Evolutionary conservation across 345 rosid species (phyloP).

Genomic region (Orychophragmus violaceus): DNA sequence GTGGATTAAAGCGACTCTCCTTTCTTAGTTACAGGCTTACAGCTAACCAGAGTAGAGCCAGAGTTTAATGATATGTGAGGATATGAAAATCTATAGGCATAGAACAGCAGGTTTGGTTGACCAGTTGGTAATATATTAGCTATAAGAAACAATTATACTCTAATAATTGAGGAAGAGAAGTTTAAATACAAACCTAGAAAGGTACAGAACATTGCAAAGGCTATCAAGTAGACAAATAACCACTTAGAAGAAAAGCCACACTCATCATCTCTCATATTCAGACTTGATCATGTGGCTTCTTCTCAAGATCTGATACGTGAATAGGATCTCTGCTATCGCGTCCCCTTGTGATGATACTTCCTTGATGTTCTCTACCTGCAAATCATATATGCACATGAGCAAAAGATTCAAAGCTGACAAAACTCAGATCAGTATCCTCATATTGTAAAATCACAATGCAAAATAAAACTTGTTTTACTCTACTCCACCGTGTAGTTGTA

Average conservation of each 20-base stretch:
- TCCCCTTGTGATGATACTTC: conserved; percentile 20
- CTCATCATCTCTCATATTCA: conserved; percentile 14
- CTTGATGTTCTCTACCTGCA: conserved; percentile 45
- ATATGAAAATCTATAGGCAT: not conserved
- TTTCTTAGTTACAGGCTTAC: conserved; percentile 1
- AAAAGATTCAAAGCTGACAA: conserved; percentile 4
- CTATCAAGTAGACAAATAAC: not conserved
- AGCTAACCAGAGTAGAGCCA: not conserved
- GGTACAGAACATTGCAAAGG: not conserved
- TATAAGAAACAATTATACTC: conserved; percentile 3
- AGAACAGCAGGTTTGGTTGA: not conserved
- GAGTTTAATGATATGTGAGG: too few relatives aligned
- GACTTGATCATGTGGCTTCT: conserved; percentile 41
- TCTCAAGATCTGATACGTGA: conserved; percentile 39
- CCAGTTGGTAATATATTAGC: conserved; percentile 3
- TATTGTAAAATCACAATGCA: not conserved
- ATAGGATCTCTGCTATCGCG: conserved; percentile 43
- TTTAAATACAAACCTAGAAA: conserved; percentile 16
- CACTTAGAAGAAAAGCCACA: not conserved
- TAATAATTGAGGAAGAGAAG: conserved; percentile 1
- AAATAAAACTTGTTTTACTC: not conserved
- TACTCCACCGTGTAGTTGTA: not conserved
- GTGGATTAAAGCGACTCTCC: conserved; percentile 1
- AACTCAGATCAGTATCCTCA: not conserved
- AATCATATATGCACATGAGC: not conserved